Base-by-base conservation (phyloP, 768 basidiomycete species). In the Tulasnella sp. region DNA sequence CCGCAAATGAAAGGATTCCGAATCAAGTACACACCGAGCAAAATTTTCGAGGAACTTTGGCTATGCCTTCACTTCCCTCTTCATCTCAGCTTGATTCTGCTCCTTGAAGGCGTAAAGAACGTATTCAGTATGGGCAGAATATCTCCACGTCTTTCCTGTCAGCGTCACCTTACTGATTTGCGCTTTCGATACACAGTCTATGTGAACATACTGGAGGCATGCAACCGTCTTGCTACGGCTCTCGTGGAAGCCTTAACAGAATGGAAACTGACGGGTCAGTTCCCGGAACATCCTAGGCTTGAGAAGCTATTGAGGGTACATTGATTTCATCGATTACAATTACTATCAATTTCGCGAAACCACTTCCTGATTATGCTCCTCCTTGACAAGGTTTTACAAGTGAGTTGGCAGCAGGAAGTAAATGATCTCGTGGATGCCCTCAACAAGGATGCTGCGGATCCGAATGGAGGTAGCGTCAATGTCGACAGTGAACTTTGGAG, bases 11-110 rank as follows among this genome's bases (percentile, higher is more conserved):
- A 16, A 74, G 73, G 73, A 38, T 74, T 74, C 73, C 19, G 38
- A 27, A 74, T 42, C n/a, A 24, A 48, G 7, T 48, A 42, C 40
- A 12, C 73, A 42, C 73, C 73, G 12, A 74, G 73, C n/a, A 74
- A 74, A 48, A 40, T 48, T 21, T n/a, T 42, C 40, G 46, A 74
- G 27, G 73, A 74, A 40, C 27, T 74, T 14, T 74, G 73, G 73
- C 38, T 74, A 24, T 74, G 27, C 9, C 46, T 74, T 9, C 73
- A 74, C 46, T 48, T 74, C 40, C 73, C 73, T 27, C 38, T 74
- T 27, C 73, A 74, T 19, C 46, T 74, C 40, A 42, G 40, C 27
- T 48, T 74, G n/a, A 74, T 74, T 21, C 73, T 74, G 14, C 40
- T 48, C 7, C 38, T 74, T 16, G 73, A 74, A 74, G 73, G 73